A percentile compares a stretch with the other conserved stretches of the same genome.
Evolutionary conservation across 371 early-diverging fungal genomes (phyloP).

Genomic region (Lichtheimia corymbifera): DNA sequence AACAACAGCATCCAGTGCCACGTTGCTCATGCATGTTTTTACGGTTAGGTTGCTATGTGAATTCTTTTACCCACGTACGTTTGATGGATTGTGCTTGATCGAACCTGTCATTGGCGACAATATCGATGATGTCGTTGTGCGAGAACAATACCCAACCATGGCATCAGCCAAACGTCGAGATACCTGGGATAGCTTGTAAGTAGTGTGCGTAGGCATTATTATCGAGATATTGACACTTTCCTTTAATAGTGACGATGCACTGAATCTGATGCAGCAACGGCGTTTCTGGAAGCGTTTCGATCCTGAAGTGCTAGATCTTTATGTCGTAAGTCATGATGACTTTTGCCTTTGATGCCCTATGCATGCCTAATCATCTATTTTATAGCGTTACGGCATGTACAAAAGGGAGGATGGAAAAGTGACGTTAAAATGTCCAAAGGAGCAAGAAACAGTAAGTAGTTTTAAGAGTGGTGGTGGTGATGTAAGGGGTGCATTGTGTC

Average conservation of each 20-base stretch:
- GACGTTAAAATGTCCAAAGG: conserved; percentile 37
- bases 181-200: conserved; percentile 17
- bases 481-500: background rate
- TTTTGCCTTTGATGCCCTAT: background rate
- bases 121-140: conserved; percentile 16
- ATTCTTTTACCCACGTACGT: conserved; percentile 36
- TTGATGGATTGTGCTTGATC: conserved; percentile 32
- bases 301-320: conserved; percentile 39
- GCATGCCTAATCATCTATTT: background rate
- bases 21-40: background rate
- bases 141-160: conserved; percentile 20
- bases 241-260: too few species aligned
- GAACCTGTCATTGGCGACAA: conserved; percentile 33
- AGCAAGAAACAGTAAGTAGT: conserved; percentile 44
- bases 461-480: background rate
- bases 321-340: conserved; percentile 26
- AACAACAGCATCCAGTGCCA: background rate
- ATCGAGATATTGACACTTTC: background rate
- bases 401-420: conserved; percentile 43
- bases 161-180: conserved; percentile 21
- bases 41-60: conserved; percentile 33
- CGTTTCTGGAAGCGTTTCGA: conserved; percentile 37
- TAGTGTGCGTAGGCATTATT: background rate
- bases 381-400: conserved; percentile 42
- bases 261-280: too few species aligned